A percentile compares a stretch with the other conserved stretches of the same genome.
phyloP scores from a whole-genome alignment of 192 early-diverging fungal species.

The Radiomyces spectabilis region DNA sequence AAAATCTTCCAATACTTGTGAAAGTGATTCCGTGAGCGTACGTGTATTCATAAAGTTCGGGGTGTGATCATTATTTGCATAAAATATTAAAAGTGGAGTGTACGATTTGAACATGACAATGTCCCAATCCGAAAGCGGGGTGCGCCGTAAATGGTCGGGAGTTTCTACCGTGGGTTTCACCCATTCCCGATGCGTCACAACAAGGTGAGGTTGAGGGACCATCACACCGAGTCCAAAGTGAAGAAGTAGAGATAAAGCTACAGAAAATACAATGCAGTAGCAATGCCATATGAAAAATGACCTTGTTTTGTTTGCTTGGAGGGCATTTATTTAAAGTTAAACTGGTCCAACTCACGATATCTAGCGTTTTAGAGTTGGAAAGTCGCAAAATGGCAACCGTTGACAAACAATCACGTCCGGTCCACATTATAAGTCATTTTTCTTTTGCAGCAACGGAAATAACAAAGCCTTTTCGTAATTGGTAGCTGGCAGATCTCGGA shows the following conservation, averaged over 20 bases:
- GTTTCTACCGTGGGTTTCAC: conserved; percentile 4
- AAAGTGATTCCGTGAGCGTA: background rate
- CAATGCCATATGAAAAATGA: too few species aligned
- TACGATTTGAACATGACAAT: conserved; percentile 25
- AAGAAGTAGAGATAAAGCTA: background rate
- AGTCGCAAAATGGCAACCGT: too few species aligned
- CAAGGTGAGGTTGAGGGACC: conserved; percentile 12
- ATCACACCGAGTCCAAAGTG: background rate
- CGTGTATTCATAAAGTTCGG: conserved; percentile 12
- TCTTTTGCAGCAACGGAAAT: conserved; percentile 7
- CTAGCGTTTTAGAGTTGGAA: too few species aligned
- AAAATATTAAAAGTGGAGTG: conserved; percentile 17
- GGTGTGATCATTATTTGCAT: conserved; percentile 1
- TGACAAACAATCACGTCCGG: too few species aligned
- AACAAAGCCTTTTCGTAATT: conserved; percentile 17
- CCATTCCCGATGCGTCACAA: background rate
- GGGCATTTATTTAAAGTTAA: too few species aligned
- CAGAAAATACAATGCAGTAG: too few species aligned
- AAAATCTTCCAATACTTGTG: conserved; percentile 6
- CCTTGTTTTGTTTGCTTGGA: too few species aligned
- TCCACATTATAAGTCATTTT: background rate
- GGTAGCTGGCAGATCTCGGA: conserved; percentile 16
- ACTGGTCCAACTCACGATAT: too few species aligned
- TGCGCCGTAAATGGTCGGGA: background rate
- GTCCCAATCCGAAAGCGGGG: conserved; percentile 19